phyloP scores from a whole-genome alignment of 768 basidiomycete genomes.

The Sporobolomyces phaffii region DNA sequence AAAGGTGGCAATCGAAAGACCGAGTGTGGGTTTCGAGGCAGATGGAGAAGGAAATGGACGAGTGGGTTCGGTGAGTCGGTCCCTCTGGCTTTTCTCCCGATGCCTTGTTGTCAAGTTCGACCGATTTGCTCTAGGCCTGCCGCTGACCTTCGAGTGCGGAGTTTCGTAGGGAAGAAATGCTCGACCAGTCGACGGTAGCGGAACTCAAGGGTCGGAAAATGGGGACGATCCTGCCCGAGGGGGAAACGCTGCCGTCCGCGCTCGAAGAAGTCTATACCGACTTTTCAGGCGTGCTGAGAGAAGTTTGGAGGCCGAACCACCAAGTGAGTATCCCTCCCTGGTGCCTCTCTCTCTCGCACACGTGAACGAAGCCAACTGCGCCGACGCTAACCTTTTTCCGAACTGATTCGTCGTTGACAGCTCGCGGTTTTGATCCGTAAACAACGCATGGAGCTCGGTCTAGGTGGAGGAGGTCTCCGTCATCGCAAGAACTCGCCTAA shows the following conservation, averaged over 20 bases:
- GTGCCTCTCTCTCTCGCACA: too few species aligned
- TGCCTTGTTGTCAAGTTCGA: too few species aligned
- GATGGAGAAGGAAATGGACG: slow-evolving; percentile 8
- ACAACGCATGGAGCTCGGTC: slow-evolving; percentile 33
- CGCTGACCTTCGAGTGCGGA: too few species aligned
- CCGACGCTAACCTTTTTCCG: too few species aligned
- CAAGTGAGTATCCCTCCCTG: neutral
- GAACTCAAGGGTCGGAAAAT: slow-evolving; percentile 4
- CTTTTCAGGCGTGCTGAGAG: slow-evolving; percentile 17
- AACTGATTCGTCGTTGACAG: too few species aligned
- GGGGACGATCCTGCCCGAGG: slow-evolving; percentile 25
- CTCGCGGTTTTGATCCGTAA: slow-evolving; percentile 20
- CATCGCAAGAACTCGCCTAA: slow-evolving; percentile 36
- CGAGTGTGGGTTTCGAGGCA: slow-evolving; percentile 22
- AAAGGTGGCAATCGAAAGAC: slow-evolving; percentile 25
- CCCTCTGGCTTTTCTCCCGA: too few species aligned
- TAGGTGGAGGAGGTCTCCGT: slow-evolving; percentile 28
- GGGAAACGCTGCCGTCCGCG: slow-evolving; percentile 19
- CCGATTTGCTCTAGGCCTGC: too few species aligned
- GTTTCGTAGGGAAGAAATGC: slow-evolving; percentile 36
- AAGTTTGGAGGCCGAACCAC: slow-evolving; percentile 36
- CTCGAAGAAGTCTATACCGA: slow-evolving; percentile 30
- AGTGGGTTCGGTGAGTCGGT: slow-evolving; percentile 35
- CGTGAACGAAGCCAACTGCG: too few species aligned
- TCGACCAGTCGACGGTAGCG: slow-evolving; percentile 13